Evolutionary conservation across 2,329 filamentous ascomycete species (phyloP), one percentile per base, ranked within the genome.

Genomic region (Knufia fluminis): DNA sequence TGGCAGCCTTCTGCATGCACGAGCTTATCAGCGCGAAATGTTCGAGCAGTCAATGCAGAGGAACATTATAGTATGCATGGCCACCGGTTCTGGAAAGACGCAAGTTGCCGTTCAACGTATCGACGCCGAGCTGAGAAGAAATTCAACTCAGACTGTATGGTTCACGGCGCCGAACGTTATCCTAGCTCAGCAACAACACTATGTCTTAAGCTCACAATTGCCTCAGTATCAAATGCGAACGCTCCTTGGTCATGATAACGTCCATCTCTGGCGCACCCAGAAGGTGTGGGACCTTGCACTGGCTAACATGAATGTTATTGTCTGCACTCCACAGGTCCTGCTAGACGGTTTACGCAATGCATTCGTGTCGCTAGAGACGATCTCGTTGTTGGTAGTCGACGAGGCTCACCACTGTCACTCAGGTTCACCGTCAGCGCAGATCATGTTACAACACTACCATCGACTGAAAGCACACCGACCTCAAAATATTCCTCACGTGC

Each of bases 21-120:
- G 84, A 41, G 77, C 75, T 1, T 91, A 90, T 59, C 85, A 91
- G 64, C 61, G 77, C 17, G 86, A 90, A 66, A 89, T 91, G 85
- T 72, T 86, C 47, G 74, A 83, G 51, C 75, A 78, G 59, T 87
- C 83, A 59, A 69, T 86, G 58, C 73, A 75, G 52, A 69, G 74
- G 41, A 90, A 89, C 61, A 77, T 83, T 26, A 86, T 90, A 56
- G 79, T 88, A 47, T 79, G 79, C 83, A 89, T 89, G 85, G 84
- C 86, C 54, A 90, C 85, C 0, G 85, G 85, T 1, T 86, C 78
- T 55, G 85, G 85, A 1, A 90, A 90, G 63, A 89, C 85, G 2
- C 16, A 39, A 48, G 86, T 82, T 48, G 83, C 84, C 17, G 71
- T 86, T 8, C 68, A 86, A 48, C 78, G 85, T 14, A 86, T 87